These are phyloP conservation scores for Naganishia cerealis DNA, from an alignment of 1,284 basidiomycete genomes.

Conservation along the genomic window DNA sequence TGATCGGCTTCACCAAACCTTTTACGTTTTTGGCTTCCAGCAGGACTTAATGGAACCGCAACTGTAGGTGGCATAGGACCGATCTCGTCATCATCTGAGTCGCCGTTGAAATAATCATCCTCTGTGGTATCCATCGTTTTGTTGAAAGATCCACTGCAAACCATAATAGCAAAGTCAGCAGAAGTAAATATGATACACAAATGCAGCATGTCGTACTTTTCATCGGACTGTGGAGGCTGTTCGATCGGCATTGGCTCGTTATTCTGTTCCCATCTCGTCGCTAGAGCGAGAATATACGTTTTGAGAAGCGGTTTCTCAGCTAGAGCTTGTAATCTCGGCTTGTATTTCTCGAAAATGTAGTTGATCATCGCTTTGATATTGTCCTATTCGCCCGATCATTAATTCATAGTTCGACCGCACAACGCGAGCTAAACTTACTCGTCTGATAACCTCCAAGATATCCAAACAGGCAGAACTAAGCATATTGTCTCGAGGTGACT, in stretches of 20 bases:
- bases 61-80: constrained; percentile 38
- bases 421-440: constrained; percentile 58
- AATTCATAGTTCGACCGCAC: neutral
- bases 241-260: constrained; percentile 69
- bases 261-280: constrained; percentile 85
- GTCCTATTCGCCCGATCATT: constrained; percentile 61
- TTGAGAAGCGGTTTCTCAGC: constrained; percentile 56
- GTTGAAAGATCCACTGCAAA: constrained; percentile 45
- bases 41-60: constrained; percentile 2
- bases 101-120: constrained; percentile 79
- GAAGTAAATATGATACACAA: neutral
- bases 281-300: constrained; percentile 58
- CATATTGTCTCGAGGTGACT: constrained; percentile 84
- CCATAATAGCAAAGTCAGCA: constrained; percentile 32
- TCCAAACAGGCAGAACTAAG: constrained; percentile 92
- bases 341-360: constrained; percentile 78
- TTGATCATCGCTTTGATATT: constrained; percentile 81
- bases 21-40: constrained; percentile 40
- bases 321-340: constrained; percentile 66
- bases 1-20: constrained; percentile 35
- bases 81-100: constrained; percentile 58
- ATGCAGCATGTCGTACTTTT: constrained; percentile 2
- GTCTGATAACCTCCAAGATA: constrained; percentile 85
- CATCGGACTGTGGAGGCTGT: constrained; percentile 27
- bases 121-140: constrained; percentile 59